Percentiles rank a stretch among this genome's conserved stretches.
phyloP scores from a whole-genome alignment of 179 eudicot species.

The Corrigiola litoralis region DNA sequence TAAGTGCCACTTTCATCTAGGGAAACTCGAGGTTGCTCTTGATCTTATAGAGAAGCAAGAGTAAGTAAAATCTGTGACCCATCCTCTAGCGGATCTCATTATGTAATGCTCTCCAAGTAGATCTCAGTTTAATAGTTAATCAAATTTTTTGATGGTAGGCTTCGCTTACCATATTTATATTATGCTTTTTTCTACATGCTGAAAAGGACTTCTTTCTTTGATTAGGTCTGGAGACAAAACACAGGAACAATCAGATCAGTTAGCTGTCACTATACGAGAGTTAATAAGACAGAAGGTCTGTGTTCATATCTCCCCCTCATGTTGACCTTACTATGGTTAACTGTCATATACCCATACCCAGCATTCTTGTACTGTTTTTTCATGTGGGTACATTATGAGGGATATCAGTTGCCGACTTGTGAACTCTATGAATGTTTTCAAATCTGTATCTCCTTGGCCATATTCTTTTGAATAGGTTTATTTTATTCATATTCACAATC shows the following conservation, averaged over 20 bases:
- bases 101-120: conserved; percentile 1
- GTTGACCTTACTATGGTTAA: not conserved
- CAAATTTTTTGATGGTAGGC: conserved; percentile 4
- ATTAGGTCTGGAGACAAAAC: conserved; percentile 36
- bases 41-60: conserved; percentile 57
- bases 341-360: too few species aligned
- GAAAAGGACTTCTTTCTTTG: not conserved
- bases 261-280: conserved; percentile 62
- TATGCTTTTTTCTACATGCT: too few species aligned
- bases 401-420: too few species aligned
- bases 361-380: too few species aligned
- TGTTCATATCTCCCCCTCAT: not conserved
- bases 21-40: conserved; percentile 82
- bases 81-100: not conserved
- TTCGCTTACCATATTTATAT: too few species aligned
- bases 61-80: conserved; percentile 26
- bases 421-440: too few species aligned
- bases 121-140: not conserved
- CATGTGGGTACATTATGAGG: too few species aligned
- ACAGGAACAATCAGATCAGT: conserved; percentile 35
- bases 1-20: conserved; percentile 70
- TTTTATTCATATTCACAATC: too few species aligned
- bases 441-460: too few species aligned
- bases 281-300: conserved; percentile 70
- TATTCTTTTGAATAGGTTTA: too few species aligned